phyloP scores from a whole-genome alignment of 2,329 filamentous ascomycete species.

The Colletotrichum filicis region DNA sequence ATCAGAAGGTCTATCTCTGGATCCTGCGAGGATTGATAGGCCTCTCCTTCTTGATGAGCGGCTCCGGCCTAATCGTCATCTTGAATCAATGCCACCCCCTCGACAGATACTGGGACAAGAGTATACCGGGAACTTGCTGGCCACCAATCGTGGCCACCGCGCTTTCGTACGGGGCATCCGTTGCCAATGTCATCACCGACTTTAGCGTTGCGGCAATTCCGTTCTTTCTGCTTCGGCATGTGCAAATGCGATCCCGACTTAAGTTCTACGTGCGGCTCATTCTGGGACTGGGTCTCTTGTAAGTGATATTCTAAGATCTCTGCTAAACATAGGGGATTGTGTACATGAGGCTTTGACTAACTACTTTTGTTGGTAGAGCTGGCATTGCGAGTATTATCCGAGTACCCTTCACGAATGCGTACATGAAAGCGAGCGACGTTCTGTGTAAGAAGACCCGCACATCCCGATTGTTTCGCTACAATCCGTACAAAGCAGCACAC shows the following conservation, averaged over 20 bases:
- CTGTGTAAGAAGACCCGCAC: background rate
- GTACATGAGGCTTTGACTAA: no score
- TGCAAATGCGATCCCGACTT: constrained; percentile 40
- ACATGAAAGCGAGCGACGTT: background rate
- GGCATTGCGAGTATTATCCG: constrained; percentile 4
- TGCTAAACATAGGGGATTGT: no score
- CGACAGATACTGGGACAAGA: constrained; percentile 39
- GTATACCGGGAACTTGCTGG: constrained; percentile 37
- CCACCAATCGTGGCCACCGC: constrained; percentile 37
- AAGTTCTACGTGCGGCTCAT: constrained; percentile 38
- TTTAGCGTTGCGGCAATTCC: constrained; percentile 39
- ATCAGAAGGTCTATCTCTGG: constrained; percentile 32
- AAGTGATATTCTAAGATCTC: background rate
- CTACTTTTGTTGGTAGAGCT: background rate
- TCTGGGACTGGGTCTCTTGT: constrained; percentile 39
- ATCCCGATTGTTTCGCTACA: no score
- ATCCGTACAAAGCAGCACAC: background rate
- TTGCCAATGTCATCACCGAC: constrained; percentile 44
- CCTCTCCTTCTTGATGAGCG: constrained; percentile 17
- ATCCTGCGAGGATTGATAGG: constrained; percentile 10
- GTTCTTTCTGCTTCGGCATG: constrained; percentile 40
- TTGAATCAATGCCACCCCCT: constrained; percentile 41
- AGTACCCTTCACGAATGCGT: background rate
- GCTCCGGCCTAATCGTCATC: constrained; percentile 38
- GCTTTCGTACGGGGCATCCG: constrained; percentile 43